Percentiles rank a stretch among this genome's conserved stretches.
phyloP scores from a whole-genome alignment of 2,329 filamentous ascomycete genomes.

The Emergomyces pasteurianus region DNA sequence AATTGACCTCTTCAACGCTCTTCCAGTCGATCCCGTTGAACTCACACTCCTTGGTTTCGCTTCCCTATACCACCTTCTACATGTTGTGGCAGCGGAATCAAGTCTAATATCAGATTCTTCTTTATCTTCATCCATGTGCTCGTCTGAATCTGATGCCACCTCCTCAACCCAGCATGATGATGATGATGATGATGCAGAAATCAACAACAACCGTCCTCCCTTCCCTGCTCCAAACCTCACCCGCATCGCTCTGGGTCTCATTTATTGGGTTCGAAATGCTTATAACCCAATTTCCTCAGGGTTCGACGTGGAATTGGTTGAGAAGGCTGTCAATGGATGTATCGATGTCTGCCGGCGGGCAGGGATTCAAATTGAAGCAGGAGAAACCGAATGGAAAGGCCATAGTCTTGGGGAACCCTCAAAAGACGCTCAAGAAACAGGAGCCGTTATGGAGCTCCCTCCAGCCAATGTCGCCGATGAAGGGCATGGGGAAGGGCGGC shows the following conservation, averaged over 20 bases:
- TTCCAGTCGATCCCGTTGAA: constrained; percentile 32
- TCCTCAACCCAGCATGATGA: constrained; percentile 18
- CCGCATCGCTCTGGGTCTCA: constrained; percentile 29
- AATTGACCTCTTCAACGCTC: constrained; percentile 29
- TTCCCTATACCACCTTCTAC: constrained; percentile 30
- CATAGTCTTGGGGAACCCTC: neutral
- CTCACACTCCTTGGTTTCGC: constrained; percentile 32
- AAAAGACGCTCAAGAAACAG: too few relatives aligned
- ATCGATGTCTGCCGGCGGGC: constrained; percentile 23
- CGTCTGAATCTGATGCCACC: constrained; percentile 8
- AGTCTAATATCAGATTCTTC: constrained; percentile 21
- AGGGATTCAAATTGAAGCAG: constrained; percentile 24
- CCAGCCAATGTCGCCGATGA: neutral
- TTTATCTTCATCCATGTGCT: constrained; percentile 10
- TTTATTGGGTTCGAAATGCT: constrained; percentile 34
- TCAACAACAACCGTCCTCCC: neutral
- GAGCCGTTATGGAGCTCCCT: neutral
- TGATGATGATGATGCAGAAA: constrained; percentile 18
- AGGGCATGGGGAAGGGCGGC: constrained; percentile 6
- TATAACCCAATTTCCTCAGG: constrained; percentile 34
- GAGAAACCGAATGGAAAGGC: constrained; percentile 9
- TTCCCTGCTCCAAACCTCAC: constrained; percentile 21
- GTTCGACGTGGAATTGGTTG: constrained; percentile 25
- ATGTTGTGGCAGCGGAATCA: constrained; percentile 29
- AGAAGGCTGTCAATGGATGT: constrained; percentile 29